A percentile compares a stretch with the other conserved stretches of the same genome.
Conservation (phyloP, 2,329 filamentous ascomycete genomes). For the Fusarium heterosporum region DNA sequence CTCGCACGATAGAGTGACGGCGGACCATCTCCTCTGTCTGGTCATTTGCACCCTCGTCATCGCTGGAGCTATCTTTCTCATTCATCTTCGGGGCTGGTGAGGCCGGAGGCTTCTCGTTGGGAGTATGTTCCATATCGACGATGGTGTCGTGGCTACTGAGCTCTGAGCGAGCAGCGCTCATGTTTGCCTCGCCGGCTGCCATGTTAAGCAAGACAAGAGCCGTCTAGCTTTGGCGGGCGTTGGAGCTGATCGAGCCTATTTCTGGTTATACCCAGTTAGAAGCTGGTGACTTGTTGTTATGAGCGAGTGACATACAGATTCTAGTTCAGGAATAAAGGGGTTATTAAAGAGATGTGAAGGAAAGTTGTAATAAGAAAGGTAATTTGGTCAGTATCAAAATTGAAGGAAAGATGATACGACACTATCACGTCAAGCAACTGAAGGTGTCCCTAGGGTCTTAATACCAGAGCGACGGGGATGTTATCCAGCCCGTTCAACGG, state of each 20-base stretch:
- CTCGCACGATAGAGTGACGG: slow-evolving; percentile 38
- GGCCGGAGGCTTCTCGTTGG: slow-evolving; percentile 20
- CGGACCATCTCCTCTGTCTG: slow-evolving; percentile 32
- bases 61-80: slow-evolving; percentile 12
- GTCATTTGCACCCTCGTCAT: slow-evolving; percentile 11
- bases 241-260: slow-evolving; percentile 2
- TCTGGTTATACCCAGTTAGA: slow-evolving; percentile 9
- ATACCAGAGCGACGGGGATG: slow-evolving; percentile 14
- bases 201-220: slow-evolving; percentile 24
- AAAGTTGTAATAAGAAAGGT: slow-evolving; percentile 2
- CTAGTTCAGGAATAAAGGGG: slow-evolving; percentile 19
- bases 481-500: slow-evolving; percentile 24
- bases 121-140: slow-evolving; percentile 22
- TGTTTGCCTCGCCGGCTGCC: slow-evolving; percentile 23
- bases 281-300: too few relatives aligned
- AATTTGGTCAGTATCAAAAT: background rate
- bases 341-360: slow-evolving; percentile 14
- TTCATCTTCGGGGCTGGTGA: background rate
- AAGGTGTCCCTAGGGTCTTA: slow-evolving; percentile 29
- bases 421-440: background rate
- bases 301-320: slow-evolving; percentile 7
- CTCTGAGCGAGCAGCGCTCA: slow-evolving; percentile 21
- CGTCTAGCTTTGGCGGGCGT: slow-evolving; percentile 1
- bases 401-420: slow-evolving; percentile 5
- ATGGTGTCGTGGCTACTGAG: slow-evolving; percentile 37